Evolutionary conservation across 129 eudicot genomes (phyloP), one percentile per base, ranked within the genome.

Genomic region (Flaveria ramosissima): DNA sequence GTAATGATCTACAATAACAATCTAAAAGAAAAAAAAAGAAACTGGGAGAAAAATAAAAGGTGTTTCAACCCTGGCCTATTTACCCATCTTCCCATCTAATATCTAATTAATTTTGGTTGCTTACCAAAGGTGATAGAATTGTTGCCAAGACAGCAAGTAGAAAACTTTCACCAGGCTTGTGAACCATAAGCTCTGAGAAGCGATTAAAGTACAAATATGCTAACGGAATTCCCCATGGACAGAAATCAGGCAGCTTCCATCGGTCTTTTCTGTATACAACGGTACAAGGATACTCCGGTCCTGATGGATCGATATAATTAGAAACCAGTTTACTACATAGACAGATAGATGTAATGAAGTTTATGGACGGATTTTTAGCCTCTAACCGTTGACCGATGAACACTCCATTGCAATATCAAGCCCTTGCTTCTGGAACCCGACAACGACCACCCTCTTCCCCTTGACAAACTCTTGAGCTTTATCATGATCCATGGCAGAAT

Each of bases 171-270:
- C 86, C 93, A 0, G 93, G 96, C 71, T 90, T 90, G 60, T 90
- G 96, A 61, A 90, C 77, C 70, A 86, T 17, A 57, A 88, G 86
- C 76, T 88, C 89, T 0, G 92, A 80, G 75, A 90, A 90, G 24
- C 96, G 92, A 26, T 84, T 90, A 4, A 80, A 61, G 81, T 80
- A 85, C 15, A 87, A 69, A 74, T 61, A 83, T 10, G 20, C 52
- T 6, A 89, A 3, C 32, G 88, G 86, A 67, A 89, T 50, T 83
- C 92, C 96, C 96, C 96, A 89, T 11, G 92, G 92, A n/a, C 64
- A 16, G 69, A 83, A 82, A 70, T 89, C 85, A 3, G 86, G 81
- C 15, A 89, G 14, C 67, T 83, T 85, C 92, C 92, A 89, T 53
- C 87, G 79, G 42, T 76, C 82, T 1, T 80, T 85, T 63, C 96